Evolutionary conservation across 2,329 filamentous ascomycete genomes (phyloP).

Genomic region (Colletotrichum sp.): DNA sequence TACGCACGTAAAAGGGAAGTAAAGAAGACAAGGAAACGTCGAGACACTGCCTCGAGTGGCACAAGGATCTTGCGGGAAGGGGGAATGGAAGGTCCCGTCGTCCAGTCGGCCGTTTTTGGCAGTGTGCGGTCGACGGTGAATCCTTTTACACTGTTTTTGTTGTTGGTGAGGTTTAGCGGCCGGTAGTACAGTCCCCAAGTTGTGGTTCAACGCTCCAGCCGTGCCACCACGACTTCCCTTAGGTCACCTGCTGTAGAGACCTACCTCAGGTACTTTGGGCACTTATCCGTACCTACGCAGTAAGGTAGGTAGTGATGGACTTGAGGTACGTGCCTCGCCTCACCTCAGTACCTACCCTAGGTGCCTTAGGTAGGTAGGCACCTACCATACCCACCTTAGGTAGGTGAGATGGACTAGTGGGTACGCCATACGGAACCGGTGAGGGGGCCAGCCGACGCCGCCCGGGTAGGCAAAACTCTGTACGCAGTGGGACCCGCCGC

Average conservation of each 20-base stretch:
- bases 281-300: no score
- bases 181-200: not conserved
- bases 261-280: no score
- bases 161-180: not conserved
- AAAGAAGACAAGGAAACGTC: not conserved
- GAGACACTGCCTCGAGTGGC: not conserved
- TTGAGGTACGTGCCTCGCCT: not conserved
- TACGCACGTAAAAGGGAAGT: not conserved
- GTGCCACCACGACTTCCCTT: not conserved
- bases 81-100: not conserved
- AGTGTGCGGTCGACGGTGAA: not conserved
- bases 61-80: not conserved
- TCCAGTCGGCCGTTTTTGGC: not conserved
- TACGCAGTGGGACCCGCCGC: not conserved
- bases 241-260: no score
- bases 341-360: no score
- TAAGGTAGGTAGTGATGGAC: not conserved
- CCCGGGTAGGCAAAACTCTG: not conserved
- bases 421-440: not conserved
- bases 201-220: constrained; percentile 5
- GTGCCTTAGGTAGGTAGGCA: not conserved
- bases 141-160: not conserved
- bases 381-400: no score
- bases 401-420: no score
- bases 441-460: not conserved